These are phyloP conservation scores for Grigorovia transvaalensis DNA, from an alignment of 805 yeast species.

Conservation along the genomic window DNA sequence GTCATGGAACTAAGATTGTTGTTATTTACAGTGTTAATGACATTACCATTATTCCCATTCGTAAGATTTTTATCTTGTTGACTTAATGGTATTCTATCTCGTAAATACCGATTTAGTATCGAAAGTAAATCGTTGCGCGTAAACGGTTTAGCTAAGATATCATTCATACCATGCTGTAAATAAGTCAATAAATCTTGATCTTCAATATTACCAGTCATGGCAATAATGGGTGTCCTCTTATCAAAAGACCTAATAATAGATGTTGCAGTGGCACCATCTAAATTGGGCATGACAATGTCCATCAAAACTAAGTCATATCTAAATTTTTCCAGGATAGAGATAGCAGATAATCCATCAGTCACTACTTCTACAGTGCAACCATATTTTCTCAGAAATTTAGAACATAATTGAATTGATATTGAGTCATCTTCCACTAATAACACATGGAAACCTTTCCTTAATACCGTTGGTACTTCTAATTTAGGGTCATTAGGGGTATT, in stretches of 20 bases:
- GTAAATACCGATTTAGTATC: slow-evolving; percentile 65
- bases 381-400: slow-evolving; percentile 71
- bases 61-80: slow-evolving; percentile 13
- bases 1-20: background rate
- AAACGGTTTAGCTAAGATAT: slow-evolving; percentile 88
- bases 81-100: slow-evolving; percentile 35
- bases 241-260: slow-evolving; percentile 80
- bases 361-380: slow-evolving; percentile 92
- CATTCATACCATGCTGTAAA: slow-evolving; percentile 82
- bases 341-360: slow-evolving; percentile 85
- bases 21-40: background rate
- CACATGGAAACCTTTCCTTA: slow-evolving; percentile 50
- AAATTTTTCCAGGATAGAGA: slow-evolving; percentile 58
- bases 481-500: slow-evolving; percentile 1
- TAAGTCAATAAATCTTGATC: slow-evolving; percentile 73
- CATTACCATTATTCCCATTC: background rate
- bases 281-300: slow-evolving; percentile 86
- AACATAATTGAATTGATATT: slow-evolving; percentile 72
- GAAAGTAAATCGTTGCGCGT: slow-evolving; percentile 75
- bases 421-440: slow-evolving; percentile 71
- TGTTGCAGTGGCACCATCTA: slow-evolving; percentile 86
- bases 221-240: slow-evolving; percentile 78
- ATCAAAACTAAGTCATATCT: slow-evolving; percentile 68
- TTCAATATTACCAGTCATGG: slow-evolving; percentile 87
- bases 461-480: background rate